Base-by-base conservation (phyloP, 257 asterid genomes). In the Nicotiana knightiana region DNA sequence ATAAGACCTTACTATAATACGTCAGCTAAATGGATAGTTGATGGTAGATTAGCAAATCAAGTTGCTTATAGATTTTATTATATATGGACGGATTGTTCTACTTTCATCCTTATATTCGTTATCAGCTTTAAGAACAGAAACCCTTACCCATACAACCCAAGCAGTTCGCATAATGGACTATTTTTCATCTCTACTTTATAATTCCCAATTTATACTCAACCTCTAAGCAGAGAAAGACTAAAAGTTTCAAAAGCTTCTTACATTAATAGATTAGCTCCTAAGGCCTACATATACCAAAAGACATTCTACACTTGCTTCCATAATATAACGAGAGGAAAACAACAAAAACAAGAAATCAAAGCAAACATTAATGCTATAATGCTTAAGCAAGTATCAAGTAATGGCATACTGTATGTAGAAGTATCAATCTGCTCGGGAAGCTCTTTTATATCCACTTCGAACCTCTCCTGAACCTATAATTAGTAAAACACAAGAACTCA, bases 401-500 rank as follows among this genome's bases (percentile, higher is more conserved):
- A 64, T 43, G n/a, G 82, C 97, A 77, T 88, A 94, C 98, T 92
- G 87, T 94, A 94, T 71, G 97, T 92, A 13, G 98, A 91, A 39
- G 96, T 90, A 81, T 93, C 97, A 59, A 93, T 91, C 88, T 93
- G 97, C 86, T 91, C 97, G 2, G 94, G 97, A 33, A 93, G 92
- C 90, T 90, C 93, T 87, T 93, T 90, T 57, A 93, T 90, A 84
- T 93, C 97, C 63, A 93, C 96, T 77, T 91, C 93, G 84, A 93
- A 93, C 86, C 96, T 91, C 85, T 91, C 93, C 83, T 93, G 98
- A 83, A 94, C 97, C 98, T 94, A 88, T 18, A 86, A 53, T 24
- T 67, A 24, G 54, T 62, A n/a, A 11, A 75, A 43, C 46, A 67
- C 58, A 51, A 62, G 65, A 77, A 77, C 21, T 79, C 58, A 79